Base-by-base conservation (phyloP, 768 basidiomycete genomes). In the Sarcomyxa edulis region DNA sequence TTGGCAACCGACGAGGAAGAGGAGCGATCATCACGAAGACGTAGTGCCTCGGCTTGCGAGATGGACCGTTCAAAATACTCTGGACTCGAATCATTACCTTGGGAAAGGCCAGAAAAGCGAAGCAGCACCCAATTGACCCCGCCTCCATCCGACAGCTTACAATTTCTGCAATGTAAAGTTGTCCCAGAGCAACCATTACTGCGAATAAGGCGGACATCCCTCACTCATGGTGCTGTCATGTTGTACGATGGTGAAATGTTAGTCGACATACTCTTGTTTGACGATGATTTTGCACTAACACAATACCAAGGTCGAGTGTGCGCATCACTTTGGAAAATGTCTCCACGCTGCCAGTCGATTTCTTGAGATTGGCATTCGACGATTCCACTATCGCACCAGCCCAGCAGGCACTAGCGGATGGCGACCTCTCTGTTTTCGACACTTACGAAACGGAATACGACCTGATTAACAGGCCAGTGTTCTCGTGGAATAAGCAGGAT, bases 151-250 rank as follows among this genome's bases (percentile, higher is more conserved):
- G 44, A 60, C 46, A 32, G 44, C 18, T 40, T 68, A 26, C 68
- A 63, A 46, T 94, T 85, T 53, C 55, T 94, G 51, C 80, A 93
- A 52, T 94, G 84, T 58, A 68, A 72, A 25, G 89, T 97, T 14
- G 78, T 95, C 14, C 81, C 84, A 2, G 83, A 90, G 50, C 89
- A 93, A 52, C 96, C 96, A 7, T 59, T 93, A 22, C 65, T 98
- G 39, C 78, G 90, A 45, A 84, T 99, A 55, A 74, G 88, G 39
- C 69, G 88, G 53, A 88, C 84, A 11, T 90, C 88, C n/a, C 64
- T 96, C 15, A 94, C 87, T 1, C 92, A 96, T 49, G 92, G 91
- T 1, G 91, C 94, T 1, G 65, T 97, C 18, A 95, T 96, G 90
- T 66, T 98, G 35, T 97, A 95, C 53, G 78, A 95, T 33, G 96